Conservation (phyloP, 805 yeast genomes). For the Diddensiella transvaalensis region DNA sequence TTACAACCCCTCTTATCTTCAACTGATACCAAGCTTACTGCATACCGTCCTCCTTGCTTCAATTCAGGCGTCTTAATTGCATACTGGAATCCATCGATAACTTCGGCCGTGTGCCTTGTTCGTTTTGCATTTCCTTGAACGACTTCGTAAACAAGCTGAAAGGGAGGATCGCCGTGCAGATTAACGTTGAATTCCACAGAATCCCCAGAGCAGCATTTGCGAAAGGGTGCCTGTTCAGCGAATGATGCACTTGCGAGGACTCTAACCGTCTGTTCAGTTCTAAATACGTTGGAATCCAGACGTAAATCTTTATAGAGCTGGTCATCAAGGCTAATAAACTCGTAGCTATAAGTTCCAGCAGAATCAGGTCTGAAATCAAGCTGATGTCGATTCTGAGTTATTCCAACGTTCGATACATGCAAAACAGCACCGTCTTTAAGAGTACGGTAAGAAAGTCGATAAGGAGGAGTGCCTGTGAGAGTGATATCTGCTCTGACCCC, state of each 20-base stretch:
- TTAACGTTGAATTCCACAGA: slow-evolving; percentile 48
- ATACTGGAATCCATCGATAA: slow-evolving; percentile 38
- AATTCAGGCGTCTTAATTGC: slow-evolving; percentile 53
- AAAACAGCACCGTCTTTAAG: slow-evolving; percentile 37
- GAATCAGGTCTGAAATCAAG: slow-evolving; percentile 70
- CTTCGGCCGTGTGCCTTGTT: slow-evolving; percentile 40
- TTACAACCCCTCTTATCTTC: slow-evolving; percentile 76
- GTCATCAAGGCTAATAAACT: slow-evolving; percentile 63
- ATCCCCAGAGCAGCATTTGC: slow-evolving; percentile 47
- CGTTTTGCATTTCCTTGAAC: slow-evolving; percentile 54
- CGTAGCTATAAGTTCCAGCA: slow-evolving; percentile 79
- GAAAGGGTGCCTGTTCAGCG: slow-evolving; percentile 19
- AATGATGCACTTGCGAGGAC: slow-evolving; percentile 41
- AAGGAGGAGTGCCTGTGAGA: slow-evolving; percentile 79
- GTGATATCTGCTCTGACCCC: slow-evolving; percentile 73
- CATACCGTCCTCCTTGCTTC: slow-evolving; percentile 67
- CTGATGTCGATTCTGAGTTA: slow-evolving; percentile 43
- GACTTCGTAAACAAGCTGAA: slow-evolving; percentile 63
- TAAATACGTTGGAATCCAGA: slow-evolving; percentile 22
- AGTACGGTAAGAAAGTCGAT: slow-evolving; percentile 57
- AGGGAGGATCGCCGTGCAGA: slow-evolving; percentile 80
- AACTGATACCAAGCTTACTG: slow-evolving; percentile 58
- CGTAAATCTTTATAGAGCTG: slow-evolving; percentile 47
- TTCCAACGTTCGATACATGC: slow-evolving; percentile 30
- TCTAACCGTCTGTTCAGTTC: slow-evolving; percentile 33